These are phyloP conservation scores for Meyerozyma carpophila DNA, from an alignment of 1,139 yeast species.

Conservation along the genomic window DNA sequence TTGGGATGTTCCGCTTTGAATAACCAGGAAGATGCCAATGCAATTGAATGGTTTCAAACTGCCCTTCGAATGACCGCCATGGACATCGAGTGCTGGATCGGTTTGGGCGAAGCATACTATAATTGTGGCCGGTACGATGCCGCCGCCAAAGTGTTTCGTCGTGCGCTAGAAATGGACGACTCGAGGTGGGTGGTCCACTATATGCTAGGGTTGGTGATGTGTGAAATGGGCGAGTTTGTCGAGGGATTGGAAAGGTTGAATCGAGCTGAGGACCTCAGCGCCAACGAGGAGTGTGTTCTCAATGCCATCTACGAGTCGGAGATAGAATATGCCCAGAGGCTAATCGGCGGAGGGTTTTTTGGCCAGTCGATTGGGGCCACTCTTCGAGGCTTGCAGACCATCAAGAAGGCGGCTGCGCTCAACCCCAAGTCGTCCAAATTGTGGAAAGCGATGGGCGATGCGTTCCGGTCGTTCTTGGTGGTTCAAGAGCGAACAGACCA, in stretches of 20 bases:
- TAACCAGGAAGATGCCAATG: constrained; percentile 65
- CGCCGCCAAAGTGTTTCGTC: constrained; percentile 73
- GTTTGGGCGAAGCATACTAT: constrained; percentile 88
- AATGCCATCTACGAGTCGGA: constrained; percentile 55
- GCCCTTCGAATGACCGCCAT: constrained; percentile 64
- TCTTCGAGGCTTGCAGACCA: constrained; percentile 44
- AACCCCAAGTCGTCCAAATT: constrained; percentile 38
- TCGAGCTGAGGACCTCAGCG: constrained; percentile 36
- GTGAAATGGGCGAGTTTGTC: constrained; percentile 35
- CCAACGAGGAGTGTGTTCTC: constrained; percentile 53
- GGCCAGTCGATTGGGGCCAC: constrained; percentile 47
- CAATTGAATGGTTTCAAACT: constrained; percentile 84
- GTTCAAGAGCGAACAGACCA: constrained; percentile 37
- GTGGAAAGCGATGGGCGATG: constrained; percentile 53
- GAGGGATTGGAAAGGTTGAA: constrained; percentile 28
- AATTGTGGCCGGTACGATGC: constrained; percentile 85
- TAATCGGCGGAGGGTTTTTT: constrained; percentile 57
- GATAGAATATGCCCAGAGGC: constrained; percentile 48
- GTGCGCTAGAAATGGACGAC: constrained; percentile 49
- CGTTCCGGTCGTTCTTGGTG: constrained; percentile 38
- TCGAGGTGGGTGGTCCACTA: constrained; percentile 55
- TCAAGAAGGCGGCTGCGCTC: constrained; percentile 34
- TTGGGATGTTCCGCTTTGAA: constrained; percentile 78
- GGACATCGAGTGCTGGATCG: constrained; percentile 85
- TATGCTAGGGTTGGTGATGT: constrained; percentile 59